Conservation (phyloP, 2,329 filamentous ascomycete species). For the Fusarium chaquense region DNA sequence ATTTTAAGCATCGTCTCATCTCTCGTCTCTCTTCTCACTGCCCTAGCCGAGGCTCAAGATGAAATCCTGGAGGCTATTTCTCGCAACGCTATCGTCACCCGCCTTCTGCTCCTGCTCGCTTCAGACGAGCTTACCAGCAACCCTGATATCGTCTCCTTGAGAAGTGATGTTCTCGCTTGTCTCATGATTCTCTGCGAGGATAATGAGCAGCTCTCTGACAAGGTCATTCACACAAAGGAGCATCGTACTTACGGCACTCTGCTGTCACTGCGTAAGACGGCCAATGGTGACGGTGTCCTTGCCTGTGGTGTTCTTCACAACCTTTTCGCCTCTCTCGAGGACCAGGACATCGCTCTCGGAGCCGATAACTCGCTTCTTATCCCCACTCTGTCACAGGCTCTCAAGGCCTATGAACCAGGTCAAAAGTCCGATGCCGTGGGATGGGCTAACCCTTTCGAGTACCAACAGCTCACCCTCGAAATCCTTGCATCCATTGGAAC, state of each 20-base stretch:
- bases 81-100: slow-evolving; percentile 60
- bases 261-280: slow-evolving; percentile 60
- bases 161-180: slow-evolving; percentile 65
- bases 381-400: slow-evolving; percentile 53
- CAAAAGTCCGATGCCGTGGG: slow-evolving; percentile 51
- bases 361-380: slow-evolving; percentile 53
- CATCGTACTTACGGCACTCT: slow-evolving; percentile 63
- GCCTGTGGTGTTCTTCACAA: slow-evolving; percentile 74
- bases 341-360: slow-evolving; percentile 45
- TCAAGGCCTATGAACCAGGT: slow-evolving; percentile 47
- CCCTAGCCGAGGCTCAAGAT: slow-evolving; percentile 69
- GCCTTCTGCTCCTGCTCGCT: slow-evolving; percentile 67
- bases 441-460: slow-evolving; percentile 59
- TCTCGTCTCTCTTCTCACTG: slow-evolving; percentile 64
- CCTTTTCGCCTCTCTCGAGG: slow-evolving; percentile 62
- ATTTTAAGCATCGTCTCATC: slow-evolving; percentile 67
- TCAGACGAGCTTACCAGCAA: slow-evolving; percentile 57
- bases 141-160: slow-evolving; percentile 56
- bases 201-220: slow-evolving; percentile 64
- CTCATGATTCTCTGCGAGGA: slow-evolving; percentile 72
- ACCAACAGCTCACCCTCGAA: slow-evolving; percentile 68
- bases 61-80: slow-evolving; percentile 69
- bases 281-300: slow-evolving; percentile 63
- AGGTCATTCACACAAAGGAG: slow-evolving; percentile 63
- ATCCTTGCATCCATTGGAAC: slow-evolving; percentile 74